phyloP scores from a whole-genome alignment of 2,329 filamentous ascomycete species.

The Neopestalotiopsis rosae region DNA sequence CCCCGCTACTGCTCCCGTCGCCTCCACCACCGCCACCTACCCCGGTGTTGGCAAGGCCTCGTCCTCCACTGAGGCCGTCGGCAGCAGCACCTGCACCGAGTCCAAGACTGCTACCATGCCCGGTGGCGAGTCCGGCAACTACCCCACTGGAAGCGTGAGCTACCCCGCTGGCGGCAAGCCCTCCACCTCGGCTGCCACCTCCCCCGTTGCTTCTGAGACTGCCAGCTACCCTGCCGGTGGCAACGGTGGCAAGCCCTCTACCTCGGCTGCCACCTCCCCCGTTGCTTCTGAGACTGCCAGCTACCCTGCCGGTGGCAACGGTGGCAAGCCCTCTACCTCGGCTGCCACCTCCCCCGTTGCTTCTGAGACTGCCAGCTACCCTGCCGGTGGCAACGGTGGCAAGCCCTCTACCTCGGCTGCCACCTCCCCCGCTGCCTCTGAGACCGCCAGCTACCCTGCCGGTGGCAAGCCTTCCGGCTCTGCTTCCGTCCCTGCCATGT shows the following conservation, averaged over 20 bases:
- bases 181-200: background rate
- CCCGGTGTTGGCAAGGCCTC: background rate
- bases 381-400: conserved; percentile 8
- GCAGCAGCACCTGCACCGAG: background rate
- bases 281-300: background rate
- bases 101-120: conserved; percentile 2
- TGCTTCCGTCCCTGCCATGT: too few species aligned
- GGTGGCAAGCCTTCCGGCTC: too few species aligned
- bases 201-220: conserved; percentile 1
- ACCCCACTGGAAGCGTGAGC: conserved; percentile 3
- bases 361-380: too few species aligned
- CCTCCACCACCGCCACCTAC: background rate
- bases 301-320: conserved; percentile 18
- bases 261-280: background rate
- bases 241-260: background rate
- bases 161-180: conserved; percentile 12
- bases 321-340: background rate
- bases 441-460: too few species aligned
- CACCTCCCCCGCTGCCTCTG: too few species aligned
- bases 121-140: background rate
- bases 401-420: too few species aligned
- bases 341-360: too few species aligned
- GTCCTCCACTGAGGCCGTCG: background rate
- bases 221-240: conserved; percentile 2
- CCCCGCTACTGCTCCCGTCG: conserved; percentile 1